Evolutionary conservation across 805 yeast genomes (phyloP).

Genomic region (Metschnikowia lochheadii): DNA sequence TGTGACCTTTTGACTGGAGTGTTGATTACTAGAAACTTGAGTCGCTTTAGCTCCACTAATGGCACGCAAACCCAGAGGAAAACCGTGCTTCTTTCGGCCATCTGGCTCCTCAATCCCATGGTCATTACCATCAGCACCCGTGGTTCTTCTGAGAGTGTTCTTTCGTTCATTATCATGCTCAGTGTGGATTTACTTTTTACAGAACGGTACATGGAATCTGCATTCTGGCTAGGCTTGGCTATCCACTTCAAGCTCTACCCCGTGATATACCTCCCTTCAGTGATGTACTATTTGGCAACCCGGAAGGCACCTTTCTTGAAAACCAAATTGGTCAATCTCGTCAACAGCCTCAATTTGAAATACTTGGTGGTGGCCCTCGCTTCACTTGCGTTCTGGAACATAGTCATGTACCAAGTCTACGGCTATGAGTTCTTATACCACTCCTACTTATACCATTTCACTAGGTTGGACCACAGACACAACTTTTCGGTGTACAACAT

Average conservation of each 20-base stretch:
- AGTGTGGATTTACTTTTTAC: constrained; percentile 34
- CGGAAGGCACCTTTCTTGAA: constrained; percentile 19
- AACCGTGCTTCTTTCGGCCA: constrained; percentile 35
- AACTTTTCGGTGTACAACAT: constrained; percentile 88
- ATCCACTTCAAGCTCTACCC: constrained; percentile 94
- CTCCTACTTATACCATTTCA: constrained; percentile 78
- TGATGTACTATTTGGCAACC: constrained; percentile 42
- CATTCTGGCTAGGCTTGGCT: constrained; percentile 62
- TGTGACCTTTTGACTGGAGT: constrained; percentile 82
- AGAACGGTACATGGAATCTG: constrained; percentile 25
- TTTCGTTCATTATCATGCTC: constrained; percentile 69
- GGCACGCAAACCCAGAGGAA: constrained; percentile 2
- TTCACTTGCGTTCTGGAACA: constrained; percentile 47
- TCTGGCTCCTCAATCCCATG: constrained; percentile 95
- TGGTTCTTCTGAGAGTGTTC: constrained; percentile 87
- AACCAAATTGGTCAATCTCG: constrained; percentile 21
- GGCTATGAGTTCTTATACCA: constrained; percentile 74
- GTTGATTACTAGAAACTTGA: constrained; percentile 27
- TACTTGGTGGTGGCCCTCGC: constrained; percentile 31
- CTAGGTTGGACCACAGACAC: constrained; percentile 88
- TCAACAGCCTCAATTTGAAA: constrained; percentile 31
- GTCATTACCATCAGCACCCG: constrained; percentile 88
- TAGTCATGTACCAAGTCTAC: constrained; percentile 61
- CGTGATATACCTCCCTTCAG: constrained; percentile 76
- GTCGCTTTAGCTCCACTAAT: background rate